A percentile compares a stretch with the other conserved stretches of the same genome.
Conservation (phyloP, 2,329 filamentous ascomycete genomes). For the Penicillium sumatraense region DNA sequence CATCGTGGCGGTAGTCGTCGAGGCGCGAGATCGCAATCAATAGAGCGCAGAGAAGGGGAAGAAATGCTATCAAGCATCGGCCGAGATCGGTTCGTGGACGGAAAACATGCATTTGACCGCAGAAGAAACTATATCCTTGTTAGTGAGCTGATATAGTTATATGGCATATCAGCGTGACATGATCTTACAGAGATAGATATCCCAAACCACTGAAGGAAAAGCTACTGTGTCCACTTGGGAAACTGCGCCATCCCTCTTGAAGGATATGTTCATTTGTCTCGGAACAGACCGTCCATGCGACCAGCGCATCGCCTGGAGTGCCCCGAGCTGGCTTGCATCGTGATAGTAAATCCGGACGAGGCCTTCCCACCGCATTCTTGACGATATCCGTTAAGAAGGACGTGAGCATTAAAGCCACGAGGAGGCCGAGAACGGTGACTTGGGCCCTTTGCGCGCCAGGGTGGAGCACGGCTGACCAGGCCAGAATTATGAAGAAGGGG, state of each 20-base stretch:
- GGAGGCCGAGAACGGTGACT: constrained; percentile 79
- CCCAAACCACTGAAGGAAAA: constrained; percentile 66
- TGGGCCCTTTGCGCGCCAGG: constrained; percentile 79
- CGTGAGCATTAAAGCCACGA: constrained; percentile 76
- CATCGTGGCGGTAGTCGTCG: constrained; percentile 68
- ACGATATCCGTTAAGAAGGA: constrained; percentile 85
- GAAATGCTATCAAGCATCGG: constrained; percentile 58
- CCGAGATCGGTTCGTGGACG: constrained; percentile 62
- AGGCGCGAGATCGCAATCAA: constrained; percentile 66
- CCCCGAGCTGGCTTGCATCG: constrained; percentile 74
- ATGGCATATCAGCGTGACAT: neutral
- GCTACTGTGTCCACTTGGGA: constrained; percentile 66
- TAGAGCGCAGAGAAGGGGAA: constrained; percentile 61
- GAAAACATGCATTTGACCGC: constrained; percentile 63
- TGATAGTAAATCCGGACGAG: constrained; percentile 84
- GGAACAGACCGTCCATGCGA: constrained; percentile 53
- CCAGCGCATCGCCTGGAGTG: constrained; percentile 59
- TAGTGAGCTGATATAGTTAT: constrained; percentile 3
- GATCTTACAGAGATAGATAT: constrained; percentile 56
- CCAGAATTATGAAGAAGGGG: constrained; percentile 68
- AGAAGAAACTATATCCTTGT: constrained; percentile 43
- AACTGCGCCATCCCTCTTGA: constrained; percentile 69
- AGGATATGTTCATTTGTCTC: constrained; percentile 60
- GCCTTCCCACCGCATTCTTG: constrained; percentile 84
- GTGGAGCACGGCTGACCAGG: constrained; percentile 66